Percentiles rank a stretch among this genome's conserved stretches.
These are phyloP conservation scores for Rhodotorula taiwanensis DNA, from an alignment of 768 basidiomycete species.

Conservation along the genomic window DNA sequence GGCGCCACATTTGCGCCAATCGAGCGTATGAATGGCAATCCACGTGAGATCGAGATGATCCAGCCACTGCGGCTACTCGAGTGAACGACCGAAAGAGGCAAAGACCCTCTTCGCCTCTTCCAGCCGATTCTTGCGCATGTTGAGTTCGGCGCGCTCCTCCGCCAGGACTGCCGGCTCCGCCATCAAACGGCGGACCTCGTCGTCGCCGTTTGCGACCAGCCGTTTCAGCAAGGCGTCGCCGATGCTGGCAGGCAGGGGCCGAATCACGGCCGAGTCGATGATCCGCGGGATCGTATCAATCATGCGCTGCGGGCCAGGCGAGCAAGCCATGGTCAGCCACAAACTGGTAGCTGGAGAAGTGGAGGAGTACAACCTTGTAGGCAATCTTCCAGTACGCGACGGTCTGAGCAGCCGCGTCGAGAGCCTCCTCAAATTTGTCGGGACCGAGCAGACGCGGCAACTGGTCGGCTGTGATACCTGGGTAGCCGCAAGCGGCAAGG, in stretches of 20 bases:
- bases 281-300: constrained; percentile 54
- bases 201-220: neutral
- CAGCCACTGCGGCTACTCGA: too few species aligned
- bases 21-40: too few species aligned
- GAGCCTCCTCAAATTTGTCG: constrained; percentile 50
- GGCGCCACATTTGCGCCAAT: too few species aligned
- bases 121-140: neutral
- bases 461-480: constrained; percentile 30
- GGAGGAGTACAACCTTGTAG: constrained; percentile 49
- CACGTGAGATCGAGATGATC: too few species aligned
- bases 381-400: constrained; percentile 54
- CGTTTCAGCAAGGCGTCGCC: constrained; percentile 32
- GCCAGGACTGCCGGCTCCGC: neutral
- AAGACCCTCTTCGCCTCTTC: constrained; percentile 13
- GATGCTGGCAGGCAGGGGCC: constrained; percentile 46
- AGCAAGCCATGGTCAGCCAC: neutral
- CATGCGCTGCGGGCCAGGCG: constrained; percentile 49
- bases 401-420: constrained; percentile 54
- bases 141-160: constrained; percentile 4
- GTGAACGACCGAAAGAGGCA: neutral
- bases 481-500: neutral
- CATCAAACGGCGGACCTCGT: neutral
- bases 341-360: neutral
- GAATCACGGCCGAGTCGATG: constrained; percentile 52
- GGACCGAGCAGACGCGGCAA: constrained; percentile 44